These are phyloP conservation scores for Phytomonas sp. DNA, from an alignment of 208 protist species.

Conservation along the genomic window DNA sequence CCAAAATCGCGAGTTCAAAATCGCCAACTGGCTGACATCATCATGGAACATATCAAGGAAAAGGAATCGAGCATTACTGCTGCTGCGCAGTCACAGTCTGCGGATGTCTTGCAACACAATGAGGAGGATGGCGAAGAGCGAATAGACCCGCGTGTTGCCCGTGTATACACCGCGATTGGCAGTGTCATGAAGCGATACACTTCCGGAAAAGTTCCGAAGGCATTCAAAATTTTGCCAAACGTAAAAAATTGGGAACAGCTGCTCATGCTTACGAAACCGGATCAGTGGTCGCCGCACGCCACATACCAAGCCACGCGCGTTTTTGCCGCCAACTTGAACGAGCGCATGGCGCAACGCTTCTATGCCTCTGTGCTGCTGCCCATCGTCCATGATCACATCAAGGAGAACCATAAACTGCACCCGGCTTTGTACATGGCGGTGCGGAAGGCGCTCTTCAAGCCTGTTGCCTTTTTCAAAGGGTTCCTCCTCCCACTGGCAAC, in stretches of 20 bases:
- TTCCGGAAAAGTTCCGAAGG: conserved; percentile 98
- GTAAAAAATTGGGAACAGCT: conserved; percentile 97
- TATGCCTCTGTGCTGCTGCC: conserved; percentile 98
- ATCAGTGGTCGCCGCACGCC: conserved; percentile 93
- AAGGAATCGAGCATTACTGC: conserved; percentile 35
- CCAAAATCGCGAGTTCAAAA: conserved; percentile 76
- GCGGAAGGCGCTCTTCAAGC: conserved; percentile 97
- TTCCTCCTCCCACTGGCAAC: conserved; percentile 96
- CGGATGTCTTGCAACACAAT: neutral
- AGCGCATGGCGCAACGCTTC: conserved; percentile 95
- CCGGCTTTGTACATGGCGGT: conserved; percentile 97
- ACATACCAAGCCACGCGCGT: conserved; percentile 94
- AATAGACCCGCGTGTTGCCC: conserved; percentile 78
- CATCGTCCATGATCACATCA: conserved; percentile 76
- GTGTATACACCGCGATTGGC: conserved; percentile 92
- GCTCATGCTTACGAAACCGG: conserved; percentile 93
- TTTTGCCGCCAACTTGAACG: conserved; percentile 96
- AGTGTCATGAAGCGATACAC: conserved; percentile 92
- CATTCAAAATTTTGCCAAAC: conserved; percentile 98
- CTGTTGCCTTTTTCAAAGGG: conserved; percentile 98
- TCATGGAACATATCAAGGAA: conserved; percentile 88
- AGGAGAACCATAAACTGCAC: conserved; percentile 92
- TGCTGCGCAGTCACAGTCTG: neutral
- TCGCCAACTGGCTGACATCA: conserved; percentile 87
- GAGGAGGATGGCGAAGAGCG: conserved; percentile 24